Conservation (phyloP, 208 protist genomes). For the Crithidia expoeki region DNA sequence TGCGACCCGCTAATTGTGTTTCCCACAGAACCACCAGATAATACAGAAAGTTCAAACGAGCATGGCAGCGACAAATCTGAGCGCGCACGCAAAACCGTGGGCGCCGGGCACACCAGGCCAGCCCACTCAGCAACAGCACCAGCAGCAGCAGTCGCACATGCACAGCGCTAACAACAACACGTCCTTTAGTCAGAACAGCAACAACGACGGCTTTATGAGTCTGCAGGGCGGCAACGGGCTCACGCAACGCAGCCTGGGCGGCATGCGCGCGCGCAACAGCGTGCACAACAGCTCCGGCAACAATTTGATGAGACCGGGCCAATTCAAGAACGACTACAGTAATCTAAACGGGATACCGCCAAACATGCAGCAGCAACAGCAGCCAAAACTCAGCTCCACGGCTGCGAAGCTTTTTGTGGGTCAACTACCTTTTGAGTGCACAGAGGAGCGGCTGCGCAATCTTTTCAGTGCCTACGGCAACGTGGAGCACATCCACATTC, state of each 20-base stretch:
- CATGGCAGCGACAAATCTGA: conserved; percentile 46
- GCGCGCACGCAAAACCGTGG: conserved; percentile 68
- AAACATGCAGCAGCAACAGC: conserved; percentile 28
- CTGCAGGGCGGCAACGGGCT: conserved; percentile 1
- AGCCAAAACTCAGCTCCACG: conserved; percentile 43
- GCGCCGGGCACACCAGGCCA: conserved; percentile 41
- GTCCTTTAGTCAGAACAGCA: conserved; percentile 9
- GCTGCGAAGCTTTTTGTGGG: conserved; percentile 87
- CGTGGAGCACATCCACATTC: conserved; percentile 89
- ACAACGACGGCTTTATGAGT: conserved; percentile 21
- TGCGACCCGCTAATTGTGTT: neutral
- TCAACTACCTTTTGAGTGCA: conserved; percentile 86
- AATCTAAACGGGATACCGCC: conserved; percentile 15
- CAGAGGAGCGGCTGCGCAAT: conserved; percentile 78
- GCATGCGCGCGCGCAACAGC: conserved; percentile 15
- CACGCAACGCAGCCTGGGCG: neutral
- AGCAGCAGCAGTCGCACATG: conserved; percentile 27
- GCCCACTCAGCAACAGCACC: conserved; percentile 7
- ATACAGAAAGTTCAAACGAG: conserved; percentile 12
- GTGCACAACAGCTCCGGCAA: conserved; percentile 34
- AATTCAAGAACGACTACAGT: conserved; percentile 22
- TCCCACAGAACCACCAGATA: neutral
- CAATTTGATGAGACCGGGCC: conserved; percentile 18
- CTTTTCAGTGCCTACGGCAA: conserved; percentile 87
- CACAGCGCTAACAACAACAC: conserved; percentile 14